Evolutionary conservation across 441 rosid genomes (phyloP).

Genomic region (Erodium trifolium): DNA sequence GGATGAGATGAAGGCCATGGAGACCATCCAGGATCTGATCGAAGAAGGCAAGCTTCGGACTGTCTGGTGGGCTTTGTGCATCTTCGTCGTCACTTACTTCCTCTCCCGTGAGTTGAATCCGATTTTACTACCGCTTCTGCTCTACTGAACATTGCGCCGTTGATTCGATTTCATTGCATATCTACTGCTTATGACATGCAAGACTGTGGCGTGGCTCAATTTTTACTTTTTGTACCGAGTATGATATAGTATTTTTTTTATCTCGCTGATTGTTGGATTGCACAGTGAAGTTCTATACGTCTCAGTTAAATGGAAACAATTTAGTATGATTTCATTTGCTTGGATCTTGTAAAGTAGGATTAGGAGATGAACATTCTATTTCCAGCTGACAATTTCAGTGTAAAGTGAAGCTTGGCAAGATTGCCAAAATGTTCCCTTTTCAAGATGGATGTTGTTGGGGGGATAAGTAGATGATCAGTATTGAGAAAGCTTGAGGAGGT

Average conservation of each 20-base stretch:
- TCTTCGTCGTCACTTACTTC: conserved; percentile 70
- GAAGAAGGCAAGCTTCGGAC: conserved; percentile 83
- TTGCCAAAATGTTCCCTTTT: not conserved
- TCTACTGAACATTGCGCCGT: not conserved
- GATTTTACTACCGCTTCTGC: not conserved
- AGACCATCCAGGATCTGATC: conserved; percentile 85
- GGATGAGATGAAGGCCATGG: conserved; percentile 57
- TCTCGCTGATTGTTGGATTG: not conserved
- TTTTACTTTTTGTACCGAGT: not conserved
- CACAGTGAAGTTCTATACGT: not conserved
- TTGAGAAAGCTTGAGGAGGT: not conserved
- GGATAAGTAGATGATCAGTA: not conserved
- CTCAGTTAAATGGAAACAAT: not conserved
- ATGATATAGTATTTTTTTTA: not conserved
- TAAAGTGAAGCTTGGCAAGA: not conserved
- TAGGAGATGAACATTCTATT: not conserved
- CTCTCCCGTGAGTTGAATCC: conserved; percentile 56
- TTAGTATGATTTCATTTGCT: conserved; percentile 1
- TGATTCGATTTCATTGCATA: not conserved
- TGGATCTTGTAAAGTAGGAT: not conserved
- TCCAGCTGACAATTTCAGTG: not conserved
- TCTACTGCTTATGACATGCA: not conserved
- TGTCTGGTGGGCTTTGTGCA: conserved; percentile 73
- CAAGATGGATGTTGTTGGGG: not conserved
- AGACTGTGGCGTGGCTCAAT: not conserved